phyloP scores from a whole-genome alignment of 805 yeast genomes.

The Yarrowia sp. region DNA sequence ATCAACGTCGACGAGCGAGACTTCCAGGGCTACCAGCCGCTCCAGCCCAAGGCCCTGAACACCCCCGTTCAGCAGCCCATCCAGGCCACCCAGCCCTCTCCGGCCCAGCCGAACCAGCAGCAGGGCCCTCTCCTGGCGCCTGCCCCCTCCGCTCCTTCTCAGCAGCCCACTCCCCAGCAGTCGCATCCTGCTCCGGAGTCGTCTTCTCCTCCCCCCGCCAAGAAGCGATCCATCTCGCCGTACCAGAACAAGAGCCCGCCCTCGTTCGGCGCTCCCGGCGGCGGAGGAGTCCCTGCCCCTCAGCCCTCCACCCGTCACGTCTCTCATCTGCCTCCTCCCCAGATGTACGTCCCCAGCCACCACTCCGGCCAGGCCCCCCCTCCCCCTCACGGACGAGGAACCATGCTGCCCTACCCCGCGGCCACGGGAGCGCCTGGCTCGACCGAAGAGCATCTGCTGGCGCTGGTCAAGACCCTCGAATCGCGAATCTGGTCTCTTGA shows the following conservation, averaged over 20 bases:
- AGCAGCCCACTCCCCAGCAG: not conserved
- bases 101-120: not conserved
- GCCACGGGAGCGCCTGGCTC: not conserved
- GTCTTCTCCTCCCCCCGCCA: conserved; percentile 14
- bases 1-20: conserved; percentile 16
- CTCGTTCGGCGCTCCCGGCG: conserved; percentile 11
- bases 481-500: conserved; percentile 36
- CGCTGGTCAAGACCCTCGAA: conserved; percentile 36
- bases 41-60: conserved; percentile 4
- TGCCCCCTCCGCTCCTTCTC: not conserved
- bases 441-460: conserved; percentile 31
- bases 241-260: conserved; percentile 26
- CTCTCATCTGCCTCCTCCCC: conserved; percentile 17
- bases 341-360: conserved; percentile 20
- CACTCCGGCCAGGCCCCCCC: conserved; percentile 10
- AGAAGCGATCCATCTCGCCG: conserved; percentile 10
- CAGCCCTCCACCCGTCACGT: not conserved
- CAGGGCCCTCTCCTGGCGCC: conserved; percentile 13
- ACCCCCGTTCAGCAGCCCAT: not conserved
- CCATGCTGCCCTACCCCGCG: conserved; percentile 26
- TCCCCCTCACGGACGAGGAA: conserved; percentile 21
- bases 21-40: conserved; percentile 20
- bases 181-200: not conserved
- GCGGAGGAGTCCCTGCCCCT: not conserved
- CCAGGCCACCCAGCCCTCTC: not conserved